Evolutionary conservation across 305 asterid species (phyloP), one percentile per base, ranked within the genome.

Genomic region (Plantago lanceolata): DNA sequence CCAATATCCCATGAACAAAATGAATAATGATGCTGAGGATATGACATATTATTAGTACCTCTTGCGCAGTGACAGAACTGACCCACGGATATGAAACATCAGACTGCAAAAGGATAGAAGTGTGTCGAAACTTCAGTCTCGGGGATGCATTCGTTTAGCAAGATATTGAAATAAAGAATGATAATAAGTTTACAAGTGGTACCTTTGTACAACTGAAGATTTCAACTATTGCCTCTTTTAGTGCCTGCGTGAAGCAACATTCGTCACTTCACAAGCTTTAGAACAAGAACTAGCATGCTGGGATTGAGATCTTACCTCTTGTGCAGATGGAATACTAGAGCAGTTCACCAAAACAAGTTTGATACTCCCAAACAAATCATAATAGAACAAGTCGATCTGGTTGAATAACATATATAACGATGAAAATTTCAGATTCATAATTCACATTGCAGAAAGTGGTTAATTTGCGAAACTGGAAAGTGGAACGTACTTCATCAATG

Each of bases 301-400:
- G 59, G 28, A 21, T 48, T 37, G 53, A 57, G 24, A 8, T 19
- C 18, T 65, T 80, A 83, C 95, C 90, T 87, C 92, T 75, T 76
- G 90, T 65, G 81, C 82, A 31, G 90, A 66, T 29, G 90, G 84
- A 78, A 87, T 82, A 75, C 66, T 77, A 66, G 75, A 73, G 49
- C 81, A 71, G 53, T 85, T 83, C 73, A 87, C 75, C 61, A 89
- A 71, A 66, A 83, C 88, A 44, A 89, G 75, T 64, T 85, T 79
- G 68, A 87, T 94, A 69, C 97, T 81, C 71, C 97, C 97, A 72
- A 77, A 89, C 76, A 89, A 71, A 68, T 85, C 80, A 68, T 87
- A 85, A 72, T 89, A 87, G 63, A 78, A 75, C 61, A 89, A 76
- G 76, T 89, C 95, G 71, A 89, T 79, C 96, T 84, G 94, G 68